These are phyloP conservation scores for Sporisorium scitamineum DNA, from an alignment of 1,284 basidiomycete genomes.

Conservation along the genomic window DNA sequence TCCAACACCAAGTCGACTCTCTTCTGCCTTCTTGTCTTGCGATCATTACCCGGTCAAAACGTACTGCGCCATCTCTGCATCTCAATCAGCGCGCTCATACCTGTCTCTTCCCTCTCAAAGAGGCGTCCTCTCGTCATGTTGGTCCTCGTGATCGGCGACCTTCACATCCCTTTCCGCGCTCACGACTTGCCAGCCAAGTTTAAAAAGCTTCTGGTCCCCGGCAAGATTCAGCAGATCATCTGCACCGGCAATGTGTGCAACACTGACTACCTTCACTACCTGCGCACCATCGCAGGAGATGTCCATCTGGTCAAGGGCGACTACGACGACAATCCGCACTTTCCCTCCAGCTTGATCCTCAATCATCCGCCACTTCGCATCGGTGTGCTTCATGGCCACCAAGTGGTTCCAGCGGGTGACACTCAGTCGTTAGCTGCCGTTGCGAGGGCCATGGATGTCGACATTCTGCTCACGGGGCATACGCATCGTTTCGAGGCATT, in stretches of 20 bases:
- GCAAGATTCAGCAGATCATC: constrained; percentile 97
- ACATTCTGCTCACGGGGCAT: constrained; percentile 91
- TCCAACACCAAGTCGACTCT: background rate
- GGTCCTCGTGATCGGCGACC: constrained; percentile 65
- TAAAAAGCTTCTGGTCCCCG: constrained; percentile 91
- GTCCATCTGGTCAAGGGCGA: constrained; percentile 93
- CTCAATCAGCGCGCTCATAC: background rate
- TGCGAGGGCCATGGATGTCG: constrained; percentile 93
- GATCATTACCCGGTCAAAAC: no score
- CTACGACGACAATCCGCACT: constrained; percentile 86
- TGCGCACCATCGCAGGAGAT: constrained; percentile 95
- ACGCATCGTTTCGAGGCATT: constrained; percentile 97
- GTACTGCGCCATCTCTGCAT: background rate
- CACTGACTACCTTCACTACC: constrained; percentile 94
- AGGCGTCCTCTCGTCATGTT: constrained; percentile 45
- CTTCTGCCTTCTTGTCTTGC: background rate
- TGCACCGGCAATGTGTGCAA: constrained; percentile 98
- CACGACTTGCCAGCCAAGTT: constrained; percentile 96
- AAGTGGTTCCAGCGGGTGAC: constrained; percentile 91
- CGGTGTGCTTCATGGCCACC: constrained; percentile 93
- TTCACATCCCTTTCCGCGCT: constrained; percentile 69
- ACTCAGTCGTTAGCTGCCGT: constrained; percentile 86
- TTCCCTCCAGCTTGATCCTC: constrained; percentile 85
- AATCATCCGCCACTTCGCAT: constrained; percentile 89
- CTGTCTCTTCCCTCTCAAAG: background rate